Evolutionary conservation across 2,329 filamentous ascomycete species (phyloP).

Genomic region (Penicillium expansum): DNA sequence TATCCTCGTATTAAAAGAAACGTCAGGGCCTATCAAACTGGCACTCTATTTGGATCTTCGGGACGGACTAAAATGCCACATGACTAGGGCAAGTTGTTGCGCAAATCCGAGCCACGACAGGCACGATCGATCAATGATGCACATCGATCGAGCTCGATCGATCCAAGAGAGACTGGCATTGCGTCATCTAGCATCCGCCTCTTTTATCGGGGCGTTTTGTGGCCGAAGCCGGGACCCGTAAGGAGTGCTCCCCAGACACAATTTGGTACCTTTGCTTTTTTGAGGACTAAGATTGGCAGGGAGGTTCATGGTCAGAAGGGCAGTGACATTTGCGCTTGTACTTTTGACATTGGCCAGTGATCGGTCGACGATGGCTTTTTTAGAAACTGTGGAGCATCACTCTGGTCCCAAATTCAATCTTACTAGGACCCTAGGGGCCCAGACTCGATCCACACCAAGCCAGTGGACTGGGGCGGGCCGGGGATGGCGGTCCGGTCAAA

Average conservation of each 20-base stretch:
- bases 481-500: conserved; percentile 20
- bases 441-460: conserved; percentile 6
- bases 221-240: not conserved
- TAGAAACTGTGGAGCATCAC: not conserved
- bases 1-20: conserved; percentile 5
- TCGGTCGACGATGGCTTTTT: not conserved
- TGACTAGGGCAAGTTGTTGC: conserved; percentile 11
- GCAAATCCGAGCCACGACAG: conserved; percentile 3
- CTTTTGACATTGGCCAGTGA: not conserved
- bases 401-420: not conserved
- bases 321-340: not conserved
- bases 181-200: conserved; percentile 14
- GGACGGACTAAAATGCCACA: conserved; percentile 11
- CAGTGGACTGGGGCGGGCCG: conserved; percentile 14
- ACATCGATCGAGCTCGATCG: conserved; percentile 21
- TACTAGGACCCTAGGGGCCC: conserved; percentile 3
- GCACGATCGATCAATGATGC: conserved; percentile 25
- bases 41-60: conserved; percentile 25
- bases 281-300: not conserved
- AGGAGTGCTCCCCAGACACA: not conserved
- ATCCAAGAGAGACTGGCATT: not conserved
- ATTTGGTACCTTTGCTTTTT: not conserved
- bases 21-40: conserved; percentile 12
- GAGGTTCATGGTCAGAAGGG: conserved; percentile 11
- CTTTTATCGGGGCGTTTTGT: conserved; percentile 2